Conservation (phyloP, 2,329 filamentous ascomycete species). For the Xylaria sp. region DNA sequence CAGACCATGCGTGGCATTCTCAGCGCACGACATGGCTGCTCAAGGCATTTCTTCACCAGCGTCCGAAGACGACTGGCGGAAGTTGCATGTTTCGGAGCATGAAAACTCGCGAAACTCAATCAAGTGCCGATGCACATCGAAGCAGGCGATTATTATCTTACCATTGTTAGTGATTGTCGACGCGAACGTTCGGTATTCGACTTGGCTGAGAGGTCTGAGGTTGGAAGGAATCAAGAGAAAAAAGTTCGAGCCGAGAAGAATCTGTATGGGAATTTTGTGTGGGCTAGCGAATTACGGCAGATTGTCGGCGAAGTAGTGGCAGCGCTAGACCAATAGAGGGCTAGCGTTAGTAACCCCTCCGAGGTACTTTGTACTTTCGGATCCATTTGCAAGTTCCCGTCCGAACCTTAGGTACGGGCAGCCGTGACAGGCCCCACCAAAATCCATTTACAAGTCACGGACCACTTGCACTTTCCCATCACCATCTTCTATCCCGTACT, state of each 20-base stretch:
- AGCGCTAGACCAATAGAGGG: conserved; percentile 1
- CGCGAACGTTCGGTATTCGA: conserved; percentile 43
- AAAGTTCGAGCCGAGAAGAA: conserved; percentile 25
- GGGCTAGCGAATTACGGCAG: conserved; percentile 26
- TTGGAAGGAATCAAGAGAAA: conserved; percentile 31
- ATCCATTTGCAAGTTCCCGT: not conserved
- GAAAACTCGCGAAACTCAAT: conserved; percentile 30
- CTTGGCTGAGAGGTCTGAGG: conserved; percentile 30
- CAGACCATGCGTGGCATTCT: conserved; percentile 46
- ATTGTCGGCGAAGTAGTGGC: conserved; percentile 21
- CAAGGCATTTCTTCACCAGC: conserved; percentile 62
- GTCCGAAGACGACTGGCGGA: conserved; percentile 41
- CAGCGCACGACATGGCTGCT: conserved; percentile 47
- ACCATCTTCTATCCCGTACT: too few species aligned
- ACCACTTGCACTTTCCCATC: not conserved
- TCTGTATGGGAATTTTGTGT: conserved; percentile 25
- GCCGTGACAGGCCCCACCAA: not conserved
- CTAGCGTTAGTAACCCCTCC: conserved; percentile 22
- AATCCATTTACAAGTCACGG: not conserved
- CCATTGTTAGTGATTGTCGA: conserved; percentile 52
- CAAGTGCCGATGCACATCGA: conserved; percentile 29
- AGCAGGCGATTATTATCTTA: conserved; percentile 45
- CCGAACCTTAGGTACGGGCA: not conserved
- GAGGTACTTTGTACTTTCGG: conserved; percentile 4
- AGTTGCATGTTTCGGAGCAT: conserved; percentile 34